Conservation (phyloP, 768 basidiomycete species). For the Lactarius hengduanensis region DNA sequence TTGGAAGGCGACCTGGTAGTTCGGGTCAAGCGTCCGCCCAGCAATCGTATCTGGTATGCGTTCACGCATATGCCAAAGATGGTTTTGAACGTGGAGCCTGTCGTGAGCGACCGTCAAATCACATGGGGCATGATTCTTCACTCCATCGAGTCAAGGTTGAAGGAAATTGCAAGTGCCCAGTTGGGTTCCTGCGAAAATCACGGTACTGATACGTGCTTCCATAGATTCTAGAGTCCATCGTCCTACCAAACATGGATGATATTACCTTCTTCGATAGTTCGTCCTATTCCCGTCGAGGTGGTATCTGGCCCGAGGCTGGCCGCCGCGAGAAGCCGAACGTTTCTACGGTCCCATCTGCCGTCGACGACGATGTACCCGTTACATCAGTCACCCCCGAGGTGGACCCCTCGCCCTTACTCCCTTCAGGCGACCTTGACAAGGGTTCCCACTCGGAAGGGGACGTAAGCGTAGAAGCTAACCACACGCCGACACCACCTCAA, state of each 20-base stretch:
- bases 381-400: conserved; percentile 39
- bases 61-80: conserved; percentile 90
- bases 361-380: conserved; percentile 33
- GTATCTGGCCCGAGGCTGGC: conserved; percentile 82
- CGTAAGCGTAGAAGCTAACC: conserved; percentile 16
- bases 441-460: conserved; percentile 38
- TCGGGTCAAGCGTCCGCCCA: conserved; percentile 92
- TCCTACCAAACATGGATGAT: conserved; percentile 98
- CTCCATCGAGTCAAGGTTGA: conserved; percentile 84
- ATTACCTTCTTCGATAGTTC: conserved; percentile 90
- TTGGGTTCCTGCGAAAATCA: conserved; percentile 5
- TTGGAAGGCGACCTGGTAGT: conserved; percentile 89
- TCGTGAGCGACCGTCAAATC: conserved; percentile 92
- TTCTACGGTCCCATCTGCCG: conserved; percentile 2
- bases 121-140: conserved; percentile 91
- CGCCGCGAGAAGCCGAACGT: conserved; percentile 39
- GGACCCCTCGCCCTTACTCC: conserved; percentile 25
- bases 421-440: conserved; percentile 30
- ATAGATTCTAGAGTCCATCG: conserved; percentile 91
- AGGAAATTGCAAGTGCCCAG: conserved; percentile 67
- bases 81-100: conserved; percentile 86
- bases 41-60: conserved; percentile 93
- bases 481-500: background rate
- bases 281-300: conserved; percentile 67
- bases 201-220: conserved; percentile 16